Base-by-base conservation (phyloP, 495 filamentous ascomycete genomes). In the Podospora bellae-mahoneyi region DNA sequence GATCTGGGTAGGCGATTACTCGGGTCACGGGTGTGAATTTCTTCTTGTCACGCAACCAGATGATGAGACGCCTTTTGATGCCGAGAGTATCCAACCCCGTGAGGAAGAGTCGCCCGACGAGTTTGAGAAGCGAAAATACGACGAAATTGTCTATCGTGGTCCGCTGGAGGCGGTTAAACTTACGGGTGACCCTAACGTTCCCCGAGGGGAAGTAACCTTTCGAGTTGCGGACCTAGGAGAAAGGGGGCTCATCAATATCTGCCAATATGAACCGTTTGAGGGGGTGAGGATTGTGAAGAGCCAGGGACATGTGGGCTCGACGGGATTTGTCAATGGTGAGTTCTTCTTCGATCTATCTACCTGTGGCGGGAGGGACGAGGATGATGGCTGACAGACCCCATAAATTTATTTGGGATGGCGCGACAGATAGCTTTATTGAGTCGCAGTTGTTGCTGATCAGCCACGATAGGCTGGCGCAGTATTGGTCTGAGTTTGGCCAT, bases 1-100 rank as follows among this genome's bases (percentile, higher is more conserved):
- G 0, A 90, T 98, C 26, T 98, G 92, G 91, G 90, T 94, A 10
- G 94, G 94, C 4, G 93, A 97, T 73, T 97, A 96, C 73, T 88
- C 87, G 15, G 87, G 85, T 0, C 93, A 98, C 73, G 92, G 93
- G 2, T 96, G 91, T 77, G 94, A 98, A 75, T 96, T 96, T 68
- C 74, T 97, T 10, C 81, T 94, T 4, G 82, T 98, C 48, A 76
- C 90, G 65, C 94, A 98, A 76, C 83, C 84, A 18, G 88, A 91
- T 44, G 74, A 75, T 62, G 70, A 78, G 28, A 55, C 64, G 15
- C 67, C 74, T 28, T 67, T 76, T 13, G 74, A 73, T 19, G 72
- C 77, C 16, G 70, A 69, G 15, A 65, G 58, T 59, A 53, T 77
- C n/a, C 71, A 77, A 64, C 64, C 57, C 44, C 58, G 66, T 20